phyloP scores from a whole-genome alignment of 1,284 basidiomycete genomes.

The Fomitopsis betulina region DNA sequence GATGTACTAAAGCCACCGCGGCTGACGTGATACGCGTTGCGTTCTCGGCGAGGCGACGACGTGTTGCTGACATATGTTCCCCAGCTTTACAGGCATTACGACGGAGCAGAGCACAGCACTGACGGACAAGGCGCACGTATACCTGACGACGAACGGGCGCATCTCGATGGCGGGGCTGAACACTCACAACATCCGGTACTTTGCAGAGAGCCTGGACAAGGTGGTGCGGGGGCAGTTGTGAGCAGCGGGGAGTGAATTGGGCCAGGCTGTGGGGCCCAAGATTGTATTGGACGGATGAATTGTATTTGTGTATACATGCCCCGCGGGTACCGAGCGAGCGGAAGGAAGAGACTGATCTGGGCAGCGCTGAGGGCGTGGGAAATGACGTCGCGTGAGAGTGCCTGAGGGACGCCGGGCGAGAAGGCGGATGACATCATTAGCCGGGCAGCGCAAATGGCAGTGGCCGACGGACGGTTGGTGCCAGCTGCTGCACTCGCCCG shows the following conservation, averaged over 20 bases:
- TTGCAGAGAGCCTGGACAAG: constrained; percentile 73
- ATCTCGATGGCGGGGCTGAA: constrained; percentile 88
- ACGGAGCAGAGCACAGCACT: constrained; percentile 68
- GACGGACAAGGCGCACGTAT: constrained; percentile 79
- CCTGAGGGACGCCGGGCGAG: constrained; percentile 12
- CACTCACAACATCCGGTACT: constrained; percentile 69
- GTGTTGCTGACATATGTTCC: constrained; percentile 4
- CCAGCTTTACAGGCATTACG: constrained; percentile 76
- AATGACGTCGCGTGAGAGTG: constrained; percentile 20
- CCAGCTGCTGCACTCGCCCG: background rate
- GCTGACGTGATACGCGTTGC: constrained; percentile 6
- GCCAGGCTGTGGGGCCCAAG: background rate
- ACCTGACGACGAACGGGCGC: constrained; percentile 83
- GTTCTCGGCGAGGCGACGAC: background rate
- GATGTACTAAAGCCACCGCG: background rate
- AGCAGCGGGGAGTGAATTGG: background rate
- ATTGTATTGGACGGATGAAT: background rate
- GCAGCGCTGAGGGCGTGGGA: constrained; percentile 16
- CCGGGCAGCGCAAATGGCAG: constrained; percentile 5
- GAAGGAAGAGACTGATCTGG: background rate
- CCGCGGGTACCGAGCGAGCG: background rate
- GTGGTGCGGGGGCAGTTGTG: constrained; percentile 57
- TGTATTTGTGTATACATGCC: constrained; percentile 5
- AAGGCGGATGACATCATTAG: too few species aligned
- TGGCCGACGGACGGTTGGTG: background rate